Conservation (phyloP, 2,329 filamentous ascomycete species). For the Pseudopyricularia cyperi region DNA sequence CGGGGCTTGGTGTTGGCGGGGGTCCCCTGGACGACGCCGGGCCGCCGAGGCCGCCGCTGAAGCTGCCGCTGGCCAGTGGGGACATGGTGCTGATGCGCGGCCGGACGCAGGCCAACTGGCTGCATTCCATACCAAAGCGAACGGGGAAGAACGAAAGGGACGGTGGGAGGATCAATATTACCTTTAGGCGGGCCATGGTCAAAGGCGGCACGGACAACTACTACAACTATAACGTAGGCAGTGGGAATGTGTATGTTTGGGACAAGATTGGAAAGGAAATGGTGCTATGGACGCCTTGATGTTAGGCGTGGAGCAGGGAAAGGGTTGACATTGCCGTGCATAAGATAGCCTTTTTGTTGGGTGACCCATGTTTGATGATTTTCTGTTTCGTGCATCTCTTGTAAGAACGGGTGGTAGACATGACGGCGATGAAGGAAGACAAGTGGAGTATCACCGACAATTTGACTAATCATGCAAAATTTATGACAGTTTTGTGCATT, state of each 20-base stretch:
- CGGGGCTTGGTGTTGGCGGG: too few relatives aligned
- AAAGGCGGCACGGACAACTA: constrained; percentile 70
- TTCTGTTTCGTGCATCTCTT: too few relatives aligned
- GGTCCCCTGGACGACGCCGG: constrained; percentile 10
- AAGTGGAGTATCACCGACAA: too few relatives aligned
- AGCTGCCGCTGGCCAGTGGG: constrained; percentile 46
- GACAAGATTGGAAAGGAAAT: constrained; percentile 39
- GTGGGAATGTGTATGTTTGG: constrained; percentile 57
- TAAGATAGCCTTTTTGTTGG: too few relatives aligned
- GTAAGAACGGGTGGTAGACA: too few relatives aligned
- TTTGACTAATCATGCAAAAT: too few relatives aligned
- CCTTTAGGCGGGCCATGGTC: constrained; percentile 58
- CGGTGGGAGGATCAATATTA: constrained; percentile 62
- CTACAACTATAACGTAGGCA: constrained; percentile 71
- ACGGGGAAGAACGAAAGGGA: constrained; percentile 50
- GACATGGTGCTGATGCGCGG: constrained; percentile 75
- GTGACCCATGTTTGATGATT: too few relatives aligned
- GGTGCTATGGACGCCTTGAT: constrained; percentile 19
- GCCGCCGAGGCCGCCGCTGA: constrained; percentile 27
- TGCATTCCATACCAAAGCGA: constrained; percentile 67
- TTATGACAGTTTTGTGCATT: too few relatives aligned
- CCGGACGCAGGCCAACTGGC: constrained; percentile 60
- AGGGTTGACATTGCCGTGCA: too few relatives aligned
- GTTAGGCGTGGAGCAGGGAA: not conserved
- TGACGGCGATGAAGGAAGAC: too few relatives aligned